These are phyloP conservation scores for Aspergillaceae sp. DNA, from an alignment of 2,329 filamentous ascomycete genomes.

Conservation along the genomic window DNA sequence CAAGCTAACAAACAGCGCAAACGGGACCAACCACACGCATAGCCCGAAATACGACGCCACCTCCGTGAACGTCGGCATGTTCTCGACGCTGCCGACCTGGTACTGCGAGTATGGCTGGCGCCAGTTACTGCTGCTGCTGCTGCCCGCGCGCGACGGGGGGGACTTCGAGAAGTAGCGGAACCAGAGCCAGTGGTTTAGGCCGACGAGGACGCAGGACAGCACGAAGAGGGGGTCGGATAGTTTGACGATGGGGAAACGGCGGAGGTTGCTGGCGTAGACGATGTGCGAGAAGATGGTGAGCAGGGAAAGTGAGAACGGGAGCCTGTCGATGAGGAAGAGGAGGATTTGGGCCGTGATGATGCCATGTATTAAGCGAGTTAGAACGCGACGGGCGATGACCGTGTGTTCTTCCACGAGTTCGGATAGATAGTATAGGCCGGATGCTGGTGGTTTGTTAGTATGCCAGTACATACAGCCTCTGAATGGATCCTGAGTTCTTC, in stretches of 20 bases:
- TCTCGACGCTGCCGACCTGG: conserved; percentile 32
- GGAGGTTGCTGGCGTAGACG: conserved; percentile 81
- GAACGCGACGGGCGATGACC: conserved; percentile 78
- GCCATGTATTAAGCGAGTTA: conserved; percentile 74
- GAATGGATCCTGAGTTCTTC: conserved; percentile 8
- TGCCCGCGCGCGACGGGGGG: conserved; percentile 26
- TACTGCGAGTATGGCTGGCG: conserved; percentile 22
- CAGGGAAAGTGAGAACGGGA: conserved; percentile 65
- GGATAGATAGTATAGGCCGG: conserved; percentile 96
- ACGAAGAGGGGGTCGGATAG: conserved; percentile 81
- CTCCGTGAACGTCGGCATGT: conserved; percentile 76
- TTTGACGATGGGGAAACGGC: conserved; percentile 67
- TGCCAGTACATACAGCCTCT: conserved; percentile 2
- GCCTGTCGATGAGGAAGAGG: conserved; percentile 72
- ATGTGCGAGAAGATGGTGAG: conserved; percentile 73
- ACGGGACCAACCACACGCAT: conserved; percentile 94
- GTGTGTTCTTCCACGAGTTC: conserved; percentile 98
- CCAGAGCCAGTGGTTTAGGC: conserved; percentile 90
- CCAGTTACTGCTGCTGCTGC: conserved; percentile 20
- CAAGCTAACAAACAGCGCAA: conserved; percentile 86
- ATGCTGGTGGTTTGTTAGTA: conserved; percentile 50
- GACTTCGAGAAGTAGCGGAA: conserved; percentile 82
- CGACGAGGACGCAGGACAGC: conserved; percentile 71
- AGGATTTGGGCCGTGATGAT: conserved; percentile 67
- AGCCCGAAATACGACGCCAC: conserved; percentile 94